Percentiles rank a stretch among this genome's conserved stretches.
Conservation (phyloP, 495 filamentous ascomycete species). For the Oidiodendron maius region DNA sequence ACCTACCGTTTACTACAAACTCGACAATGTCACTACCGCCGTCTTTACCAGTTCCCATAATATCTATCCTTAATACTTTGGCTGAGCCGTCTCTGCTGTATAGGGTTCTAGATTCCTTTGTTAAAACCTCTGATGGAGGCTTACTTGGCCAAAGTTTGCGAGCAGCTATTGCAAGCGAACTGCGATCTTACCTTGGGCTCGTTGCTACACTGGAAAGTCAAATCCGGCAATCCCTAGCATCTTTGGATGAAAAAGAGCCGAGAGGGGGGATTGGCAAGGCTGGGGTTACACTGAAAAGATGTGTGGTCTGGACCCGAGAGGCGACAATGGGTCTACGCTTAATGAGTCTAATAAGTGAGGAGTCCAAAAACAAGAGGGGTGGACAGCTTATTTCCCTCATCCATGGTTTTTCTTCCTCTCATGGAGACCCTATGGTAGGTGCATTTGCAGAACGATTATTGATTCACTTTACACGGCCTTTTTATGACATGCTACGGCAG, state of each 20-base stretch:
- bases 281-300: slow-evolving; percentile 93
- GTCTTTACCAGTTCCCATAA: slow-evolving; percentile 74
- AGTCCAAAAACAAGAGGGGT: slow-evolving; percentile 80
- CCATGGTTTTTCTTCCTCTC: slow-evolving; percentile 85
- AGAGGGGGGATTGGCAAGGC: slow-evolving; percentile 70
- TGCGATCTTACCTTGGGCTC: slow-evolving; percentile 86
- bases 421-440: slow-evolving; percentile 92
- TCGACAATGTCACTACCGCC: slow-evolving; percentile 66
- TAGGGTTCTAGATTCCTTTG: slow-evolving; percentile 69
- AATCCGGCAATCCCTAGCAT: slow-evolving; percentile 71
- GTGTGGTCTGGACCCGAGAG: slow-evolving; percentile 95
- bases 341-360: slow-evolving; percentile 90
- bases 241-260: slow-evolving; percentile 58
- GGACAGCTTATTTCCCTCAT: slow-evolving; percentile 93
- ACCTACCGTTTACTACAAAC: slow-evolving; percentile 66
- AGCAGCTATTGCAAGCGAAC: slow-evolving; percentile 79
- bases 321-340: slow-evolving; percentile 93
- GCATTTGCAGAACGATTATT: slow-evolving; percentile 92
- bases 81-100: slow-evolving; percentile 93
- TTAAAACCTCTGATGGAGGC: slow-evolving; percentile 57
- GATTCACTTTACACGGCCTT: slow-evolving; percentile 86
- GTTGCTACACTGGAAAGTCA: slow-evolving; percentile 93
- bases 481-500: slow-evolving; percentile 90
- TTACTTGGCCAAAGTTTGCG: slow-evolving; percentile 89
- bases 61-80: slow-evolving; percentile 81